Evolutionary conservation across 2,329 filamentous ascomycete genomes (phyloP), one percentile per base, ranked within the genome.

Genomic region (Penicillium thymicola): DNA sequence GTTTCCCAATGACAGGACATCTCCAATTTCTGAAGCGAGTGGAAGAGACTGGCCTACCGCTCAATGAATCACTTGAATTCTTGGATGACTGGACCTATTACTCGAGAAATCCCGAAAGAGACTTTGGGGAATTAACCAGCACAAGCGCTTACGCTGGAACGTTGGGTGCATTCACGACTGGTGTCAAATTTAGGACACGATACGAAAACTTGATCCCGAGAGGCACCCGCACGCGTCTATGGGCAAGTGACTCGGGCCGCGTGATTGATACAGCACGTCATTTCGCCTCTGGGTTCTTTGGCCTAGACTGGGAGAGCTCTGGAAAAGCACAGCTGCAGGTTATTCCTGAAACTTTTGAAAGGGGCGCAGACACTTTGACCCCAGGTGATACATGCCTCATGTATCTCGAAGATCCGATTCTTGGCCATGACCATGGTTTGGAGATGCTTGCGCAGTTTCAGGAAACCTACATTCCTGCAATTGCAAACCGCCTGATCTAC

Each of bases 61-160:
- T 84, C 34, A 75, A 76, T 18, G 82, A 80, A n/a, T 74, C 76
- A n/a, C 65, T 86, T 8, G 71, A 74, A 1, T 85, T 85, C 65
- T 69, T 82, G 57, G 81, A 82, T 49, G 57, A 77, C 40, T 85
- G 81, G 81, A 70, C 77, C 36, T 83, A 84, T 60, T 81, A 85
- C 62, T 81, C 80, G 57, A 64, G 73, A 30, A 66, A 74, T 32
- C 77, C 79, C 0, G 64, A 71, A 5, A 58, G 66, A 8, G 68
- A 79, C 49, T 80, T 85, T 54, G 81, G 82, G 43, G 79, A 84
- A 55, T 71, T 85, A 27, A 84, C 82, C 5, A 74, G 68, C 7
- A 83, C 79, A 8, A 82, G 83, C 1, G 82, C 82, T 0, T 83
- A 83, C 63, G 79, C 82, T 11, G 83, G 83, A 4, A 81, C 78